phyloP scores from a whole-genome alignment of 2,329 filamentous ascomycete genomes.

The Monosporascus sp. region DNA sequence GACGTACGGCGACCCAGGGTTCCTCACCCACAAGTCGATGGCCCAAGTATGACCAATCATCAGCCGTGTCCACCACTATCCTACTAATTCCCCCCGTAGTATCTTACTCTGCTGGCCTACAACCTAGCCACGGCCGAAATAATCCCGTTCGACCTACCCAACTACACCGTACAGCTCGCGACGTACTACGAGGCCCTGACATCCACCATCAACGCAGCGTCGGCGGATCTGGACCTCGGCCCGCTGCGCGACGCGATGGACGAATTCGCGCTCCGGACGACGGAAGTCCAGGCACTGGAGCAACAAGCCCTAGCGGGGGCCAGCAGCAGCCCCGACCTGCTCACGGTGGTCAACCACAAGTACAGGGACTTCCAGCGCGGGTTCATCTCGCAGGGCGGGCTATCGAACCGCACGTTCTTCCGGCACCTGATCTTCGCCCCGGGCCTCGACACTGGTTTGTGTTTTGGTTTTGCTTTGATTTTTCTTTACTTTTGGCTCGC shows the following conservation, averaged over 20 bases:
- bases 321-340: conserved; percentile 21
- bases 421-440: conserved; percentile 42
- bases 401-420: conserved; percentile 40
- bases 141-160: conserved; percentile 34
- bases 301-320: conserved; percentile 19
- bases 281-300: conserved; percentile 28
- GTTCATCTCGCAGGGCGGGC: conserved; percentile 41
- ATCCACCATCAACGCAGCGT: conserved; percentile 25
- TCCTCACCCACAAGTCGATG: conserved; percentile 54
- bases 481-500: not conserved
- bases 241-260: conserved; percentile 33
- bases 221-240: conserved; percentile 30
- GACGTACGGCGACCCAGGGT: conserved; percentile 63
- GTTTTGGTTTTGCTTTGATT: not conserved
- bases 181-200: conserved; percentile 32
- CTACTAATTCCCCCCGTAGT: conserved; percentile 20
- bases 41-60: conserved; percentile 38
- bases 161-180: conserved; percentile 34
- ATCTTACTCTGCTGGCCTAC: conserved; percentile 33
- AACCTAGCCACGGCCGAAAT: conserved; percentile 32
- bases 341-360: conserved; percentile 37
- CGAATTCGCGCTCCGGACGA: conserved; percentile 27
- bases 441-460: conserved; percentile 40
- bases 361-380: conserved; percentile 43
- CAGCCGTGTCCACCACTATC: not conserved